These are phyloP conservation scores for Phylloporus scabripes DNA, from an alignment of 768 basidiomycete genomes.

Conservation along the genomic window DNA sequence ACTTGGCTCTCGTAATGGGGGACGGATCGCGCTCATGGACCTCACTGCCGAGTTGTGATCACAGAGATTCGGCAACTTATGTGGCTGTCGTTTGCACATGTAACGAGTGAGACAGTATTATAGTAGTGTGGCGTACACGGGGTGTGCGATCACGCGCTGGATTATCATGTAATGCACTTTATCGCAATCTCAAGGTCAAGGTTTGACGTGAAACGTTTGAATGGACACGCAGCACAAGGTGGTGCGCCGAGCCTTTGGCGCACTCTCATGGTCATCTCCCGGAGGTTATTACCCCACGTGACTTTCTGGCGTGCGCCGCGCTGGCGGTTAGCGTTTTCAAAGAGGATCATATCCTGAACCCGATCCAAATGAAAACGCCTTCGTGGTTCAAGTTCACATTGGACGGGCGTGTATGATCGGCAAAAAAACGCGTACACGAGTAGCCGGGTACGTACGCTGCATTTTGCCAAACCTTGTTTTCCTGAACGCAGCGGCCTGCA, in stretches of 20 bases:
- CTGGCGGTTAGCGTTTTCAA: neutral
- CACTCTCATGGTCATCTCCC: neutral
- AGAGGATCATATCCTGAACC: neutral
- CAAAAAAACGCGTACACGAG: neutral
- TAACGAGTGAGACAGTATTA: neutral
- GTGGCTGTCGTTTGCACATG: neutral
- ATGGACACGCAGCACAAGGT: neutral
- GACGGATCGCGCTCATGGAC: neutral
- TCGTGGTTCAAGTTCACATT: neutral
- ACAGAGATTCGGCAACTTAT: neutral
- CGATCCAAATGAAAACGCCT: neutral
- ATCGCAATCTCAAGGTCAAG: neutral
- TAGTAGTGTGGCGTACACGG: neutral
- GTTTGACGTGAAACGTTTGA: neutral
- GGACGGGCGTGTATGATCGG: neutral
- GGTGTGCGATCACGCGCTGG: neutral
- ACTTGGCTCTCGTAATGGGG: neutral
- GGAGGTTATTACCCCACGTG: neutral
- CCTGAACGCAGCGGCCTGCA: neutral
- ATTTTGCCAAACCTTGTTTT: neutral
- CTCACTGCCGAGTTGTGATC: neutral
- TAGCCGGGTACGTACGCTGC: neutral
- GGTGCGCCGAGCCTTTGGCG: neutral
- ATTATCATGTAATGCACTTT: too few species aligned
- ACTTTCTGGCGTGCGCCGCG: neutral